A percentile compares a stretch with the other conserved stretches of the same genome.
These are phyloP conservation scores for Wallacemonas sp. DNA, from an alignment of 208 protist genomes.

Conservation along the genomic window DNA sequence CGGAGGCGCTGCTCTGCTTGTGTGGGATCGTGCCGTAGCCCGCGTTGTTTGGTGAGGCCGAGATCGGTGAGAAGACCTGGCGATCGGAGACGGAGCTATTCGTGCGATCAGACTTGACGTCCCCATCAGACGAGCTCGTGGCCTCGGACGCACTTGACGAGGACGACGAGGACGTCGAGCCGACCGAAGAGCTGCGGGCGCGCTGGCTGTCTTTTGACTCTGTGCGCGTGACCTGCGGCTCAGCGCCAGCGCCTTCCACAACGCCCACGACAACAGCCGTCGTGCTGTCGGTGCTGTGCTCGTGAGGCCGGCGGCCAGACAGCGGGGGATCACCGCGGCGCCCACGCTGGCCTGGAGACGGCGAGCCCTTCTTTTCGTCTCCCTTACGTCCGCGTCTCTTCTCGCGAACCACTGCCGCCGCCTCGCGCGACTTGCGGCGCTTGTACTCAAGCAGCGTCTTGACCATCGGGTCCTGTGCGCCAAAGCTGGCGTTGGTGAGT, in stretches of 20 bases:
- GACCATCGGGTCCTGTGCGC: constrained; percentile 21
- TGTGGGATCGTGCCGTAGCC: neutral
- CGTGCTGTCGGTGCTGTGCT: neutral
- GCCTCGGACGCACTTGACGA: too few relatives aligned
- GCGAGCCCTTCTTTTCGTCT: neutral
- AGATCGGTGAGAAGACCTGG: neutral
- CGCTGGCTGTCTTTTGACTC: neutral
- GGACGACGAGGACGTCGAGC: neutral
- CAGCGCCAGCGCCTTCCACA: neutral
- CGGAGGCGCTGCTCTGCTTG: neutral
- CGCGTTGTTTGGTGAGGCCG: neutral
- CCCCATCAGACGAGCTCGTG: too few relatives aligned
- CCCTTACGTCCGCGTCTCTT: neutral
- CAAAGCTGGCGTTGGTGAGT: constrained; percentile 13
- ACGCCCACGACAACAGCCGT: neutral
- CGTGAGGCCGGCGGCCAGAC: neutral
- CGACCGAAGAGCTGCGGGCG: neutral
- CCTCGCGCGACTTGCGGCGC: neutral
- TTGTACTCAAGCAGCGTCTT: constrained; percentile 22
- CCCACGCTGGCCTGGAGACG: too few relatives aligned
- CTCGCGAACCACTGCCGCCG: neutral
- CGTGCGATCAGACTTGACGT: constrained; percentile 8
- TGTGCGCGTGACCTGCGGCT: neutral
- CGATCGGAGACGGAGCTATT: constrained; percentile 13
- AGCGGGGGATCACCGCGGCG: too few relatives aligned